These are phyloP conservation scores for Ulota crispa DNA, from an alignment of 225 moss, liverwort and hornwort genomes.

Conservation along the genomic window DNA sequence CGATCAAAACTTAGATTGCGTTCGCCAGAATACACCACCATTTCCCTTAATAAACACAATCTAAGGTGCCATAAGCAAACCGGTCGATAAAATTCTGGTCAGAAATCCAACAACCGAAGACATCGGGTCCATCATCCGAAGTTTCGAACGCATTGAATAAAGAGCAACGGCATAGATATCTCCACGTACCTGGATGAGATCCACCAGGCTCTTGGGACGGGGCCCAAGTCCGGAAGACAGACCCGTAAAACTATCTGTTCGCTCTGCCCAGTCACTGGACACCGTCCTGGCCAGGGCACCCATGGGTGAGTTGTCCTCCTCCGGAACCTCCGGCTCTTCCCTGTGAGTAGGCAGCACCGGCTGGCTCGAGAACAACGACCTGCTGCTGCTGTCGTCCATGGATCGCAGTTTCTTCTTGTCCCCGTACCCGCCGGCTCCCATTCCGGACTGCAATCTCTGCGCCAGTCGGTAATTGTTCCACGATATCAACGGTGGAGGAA, in stretches of 20 bases:
- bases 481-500: conserved; percentile 85
- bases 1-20: background rate
- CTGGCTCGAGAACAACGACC: conserved; percentile 92
- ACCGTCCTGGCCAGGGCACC: conserved; percentile 60
- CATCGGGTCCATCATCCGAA: background rate
- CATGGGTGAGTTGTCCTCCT: conserved; percentile 80
- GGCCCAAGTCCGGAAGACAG: conserved; percentile 75
- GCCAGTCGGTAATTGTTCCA: conserved; percentile 89
- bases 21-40: background rate
- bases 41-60: background rate
- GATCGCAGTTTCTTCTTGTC: conserved; percentile 91
- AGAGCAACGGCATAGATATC: background rate
- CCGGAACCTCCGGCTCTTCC: conserved; percentile 87
- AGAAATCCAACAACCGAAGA: background rate
- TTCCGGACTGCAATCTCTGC: conserved; percentile 77
- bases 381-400: conserved; percentile 87
- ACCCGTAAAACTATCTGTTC: conserved; percentile 53
- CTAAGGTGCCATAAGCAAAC: background rate
- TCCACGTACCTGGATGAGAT: conserved; percentile 80
- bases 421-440: conserved; percentile 75
- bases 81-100: background rate
- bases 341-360: conserved; percentile 87
- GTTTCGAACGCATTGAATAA: background rate
- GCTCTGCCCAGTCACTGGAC: conserved; percentile 81
- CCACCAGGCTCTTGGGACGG: conserved; percentile 94